Percentiles rank a stretch among this genome's conserved stretches.
Evolutionary conservation across 2,329 filamentous ascomycete species (phyloP).

Genomic region (Penicillium rolfsii): DNA sequence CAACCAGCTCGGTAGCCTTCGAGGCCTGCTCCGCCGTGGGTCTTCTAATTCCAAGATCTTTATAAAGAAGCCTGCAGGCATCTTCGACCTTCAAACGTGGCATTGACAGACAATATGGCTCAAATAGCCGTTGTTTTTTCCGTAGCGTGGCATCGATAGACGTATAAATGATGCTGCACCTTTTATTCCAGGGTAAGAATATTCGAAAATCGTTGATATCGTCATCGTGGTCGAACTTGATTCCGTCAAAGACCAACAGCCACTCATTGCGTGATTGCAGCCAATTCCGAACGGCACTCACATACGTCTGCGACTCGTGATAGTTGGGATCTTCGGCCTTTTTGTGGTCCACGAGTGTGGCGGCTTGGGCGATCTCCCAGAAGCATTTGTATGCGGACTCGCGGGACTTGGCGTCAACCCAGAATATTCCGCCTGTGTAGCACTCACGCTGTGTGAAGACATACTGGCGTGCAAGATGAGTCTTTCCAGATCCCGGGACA

Average conservation of each 20-base stretch:
- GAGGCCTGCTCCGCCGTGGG: constrained; percentile 59
- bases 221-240: constrained; percentile 62
- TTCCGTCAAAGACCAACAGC: constrained; percentile 69
- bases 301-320: constrained; percentile 53
- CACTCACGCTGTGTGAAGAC: constrained; percentile 62
- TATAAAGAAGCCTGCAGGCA: constrained; percentile 63
- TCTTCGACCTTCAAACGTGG: constrained; percentile 59
- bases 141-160: constrained; percentile 64
- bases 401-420: constrained; percentile 66
- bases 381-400: constrained; percentile 64
- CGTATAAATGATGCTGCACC: constrained; percentile 69
- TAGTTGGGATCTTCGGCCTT: constrained; percentile 43
- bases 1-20: constrained; percentile 65
- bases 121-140: constrained; percentile 61
- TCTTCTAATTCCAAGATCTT: constrained; percentile 63
- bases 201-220: constrained; percentile 55
- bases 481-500: constrained; percentile 69
- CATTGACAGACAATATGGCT: constrained; percentile 62
- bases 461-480: constrained; percentile 69
- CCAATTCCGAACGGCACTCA: constrained; percentile 64
- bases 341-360: constrained; percentile 52
- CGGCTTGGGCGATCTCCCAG: constrained; percentile 66
- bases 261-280: constrained; percentile 64
- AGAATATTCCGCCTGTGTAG: constrained; percentile 70
- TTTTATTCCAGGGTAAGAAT: constrained; percentile 66